Conservation (phyloP, 2,329 filamentous ascomycete genomes). For the Endothia cerciana region DNA sequence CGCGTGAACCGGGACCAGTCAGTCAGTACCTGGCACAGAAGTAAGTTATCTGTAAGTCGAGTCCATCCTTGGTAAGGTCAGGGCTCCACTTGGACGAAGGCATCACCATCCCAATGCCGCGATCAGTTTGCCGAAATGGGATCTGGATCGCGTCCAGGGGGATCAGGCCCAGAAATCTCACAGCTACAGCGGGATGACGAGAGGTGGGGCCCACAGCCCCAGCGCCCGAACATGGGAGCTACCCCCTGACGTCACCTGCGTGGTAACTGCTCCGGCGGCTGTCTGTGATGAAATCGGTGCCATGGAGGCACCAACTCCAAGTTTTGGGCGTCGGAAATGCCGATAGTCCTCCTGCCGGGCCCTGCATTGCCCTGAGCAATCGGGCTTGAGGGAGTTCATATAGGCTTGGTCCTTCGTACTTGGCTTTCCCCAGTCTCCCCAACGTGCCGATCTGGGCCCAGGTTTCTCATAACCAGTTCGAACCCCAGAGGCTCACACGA, state of each 20-base stretch:
- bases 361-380: neutral
- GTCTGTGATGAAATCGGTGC: neutral
- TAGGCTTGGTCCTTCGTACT: neutral
- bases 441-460: neutral
- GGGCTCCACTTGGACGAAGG: conserved; percentile 2
- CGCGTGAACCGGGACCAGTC: too few relatives aligned
- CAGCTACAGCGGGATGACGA: conserved; percentile 10
- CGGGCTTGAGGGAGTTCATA: neutral
- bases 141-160: neutral
- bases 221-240: neutral
- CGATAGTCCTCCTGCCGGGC: neutral
- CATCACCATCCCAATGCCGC: neutral
- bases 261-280: neutral
- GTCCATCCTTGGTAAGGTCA: neutral
- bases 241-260: conserved; percentile 5
- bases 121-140: neutral
- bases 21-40: too few relatives aligned
- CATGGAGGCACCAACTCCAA: conserved; percentile 1
- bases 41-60: too few relatives aligned
- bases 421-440: neutral
- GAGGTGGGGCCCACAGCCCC: neutral
- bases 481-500: neutral
- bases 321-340: neutral
- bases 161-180: neutral
- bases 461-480: neutral